Percentiles rank a stretch among this genome's conserved stretches.
Evolutionary conservation across 768 basidiomycete species (phyloP).

Genomic region (Tricholoma flavovirens): DNA sequence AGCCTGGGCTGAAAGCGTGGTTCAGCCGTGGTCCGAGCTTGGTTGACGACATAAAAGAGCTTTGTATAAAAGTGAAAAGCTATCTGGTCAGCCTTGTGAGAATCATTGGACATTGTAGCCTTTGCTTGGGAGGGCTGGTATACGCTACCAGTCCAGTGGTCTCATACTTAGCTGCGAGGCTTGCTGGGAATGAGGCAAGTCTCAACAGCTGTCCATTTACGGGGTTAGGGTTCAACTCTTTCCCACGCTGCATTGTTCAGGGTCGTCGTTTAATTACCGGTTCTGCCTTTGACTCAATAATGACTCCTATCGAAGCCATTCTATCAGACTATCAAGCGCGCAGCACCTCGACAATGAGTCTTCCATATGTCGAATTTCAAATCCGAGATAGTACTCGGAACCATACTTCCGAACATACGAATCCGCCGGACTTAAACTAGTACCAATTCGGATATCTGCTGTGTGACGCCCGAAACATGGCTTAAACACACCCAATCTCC

Average conservation of each 20-base stretch:
- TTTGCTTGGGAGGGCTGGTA: not conserved
- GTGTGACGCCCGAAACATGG: too few species aligned
- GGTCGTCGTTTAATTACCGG: not conserved
- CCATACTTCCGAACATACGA: too few species aligned
- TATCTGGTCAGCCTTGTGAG: constrained; percentile 77
- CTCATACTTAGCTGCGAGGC: not conserved
- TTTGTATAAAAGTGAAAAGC: constrained; percentile 80
- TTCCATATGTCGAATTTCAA: not conserved
- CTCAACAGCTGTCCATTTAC: not conserved
- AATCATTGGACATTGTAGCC: constrained; percentile 33
- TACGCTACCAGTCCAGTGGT: not conserved
- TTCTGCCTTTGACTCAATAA: not conserved
- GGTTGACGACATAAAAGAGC: constrained; percentile 67
- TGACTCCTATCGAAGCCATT: too few species aligned
- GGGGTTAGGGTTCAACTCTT: not conserved
- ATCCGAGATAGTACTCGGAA: too few species aligned
- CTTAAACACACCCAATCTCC: too few species aligned
- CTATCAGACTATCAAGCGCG: too few species aligned
- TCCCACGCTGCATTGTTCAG: not conserved
- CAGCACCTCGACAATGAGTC: too few species aligned
- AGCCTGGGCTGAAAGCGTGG: constrained; percentile 39
- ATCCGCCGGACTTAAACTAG: too few species aligned
- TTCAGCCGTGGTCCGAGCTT: constrained; percentile 63
- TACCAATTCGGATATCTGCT: too few species aligned
- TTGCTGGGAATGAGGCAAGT: not conserved